Conservation (phyloP, 2,329 filamentous ascomycete species). For the Penicillium griseofulvum region DNA sequence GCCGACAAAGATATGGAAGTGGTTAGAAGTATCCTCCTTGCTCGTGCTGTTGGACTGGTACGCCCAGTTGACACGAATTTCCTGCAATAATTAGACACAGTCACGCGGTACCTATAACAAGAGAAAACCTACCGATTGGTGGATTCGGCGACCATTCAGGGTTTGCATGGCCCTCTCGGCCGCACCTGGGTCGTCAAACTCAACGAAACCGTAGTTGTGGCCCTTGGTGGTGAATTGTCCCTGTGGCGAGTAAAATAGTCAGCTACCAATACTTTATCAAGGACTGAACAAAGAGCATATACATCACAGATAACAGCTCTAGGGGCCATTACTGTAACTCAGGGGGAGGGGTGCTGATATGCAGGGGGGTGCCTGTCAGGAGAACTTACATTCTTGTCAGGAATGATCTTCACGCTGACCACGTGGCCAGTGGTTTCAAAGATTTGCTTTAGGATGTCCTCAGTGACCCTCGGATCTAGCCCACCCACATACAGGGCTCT, state of each 20-base stretch:
- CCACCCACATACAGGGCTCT: slow-evolving; percentile 94
- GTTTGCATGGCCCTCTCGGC: slow-evolving; percentile 97
- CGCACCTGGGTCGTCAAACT: slow-evolving; percentile 95
- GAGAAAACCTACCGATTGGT: slow-evolving; percentile 68
- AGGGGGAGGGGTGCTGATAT: slow-evolving; percentile 1
- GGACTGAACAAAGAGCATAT: background rate
- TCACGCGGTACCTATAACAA: background rate
- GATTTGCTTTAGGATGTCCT: slow-evolving; percentile 94
- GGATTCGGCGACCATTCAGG: slow-evolving; percentile 89
- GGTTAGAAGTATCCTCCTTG: slow-evolving; percentile 97
- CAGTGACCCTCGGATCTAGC: slow-evolving; percentile 89
- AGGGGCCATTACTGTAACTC: background rate
- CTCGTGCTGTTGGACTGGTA: slow-evolving; percentile 92
- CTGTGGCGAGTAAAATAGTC: background rate
- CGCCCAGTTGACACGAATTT: slow-evolving; percentile 99
- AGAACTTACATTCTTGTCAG: slow-evolving; percentile 91
- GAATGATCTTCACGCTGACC: slow-evolving; percentile 98
- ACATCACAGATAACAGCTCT: background rate
- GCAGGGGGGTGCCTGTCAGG: slow-evolving; percentile 4
- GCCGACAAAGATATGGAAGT: slow-evolving; percentile 98
- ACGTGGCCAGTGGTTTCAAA: slow-evolving; percentile 99
- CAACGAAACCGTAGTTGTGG: slow-evolving; percentile 98
- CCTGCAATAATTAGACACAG: slow-evolving; percentile 52
- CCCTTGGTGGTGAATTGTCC: slow-evolving; percentile 72
- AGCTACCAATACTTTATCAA: background rate